Evolutionary conservation across 208 protist species (phyloP).

Genomic region (Leptomonas seymouri): DNA sequence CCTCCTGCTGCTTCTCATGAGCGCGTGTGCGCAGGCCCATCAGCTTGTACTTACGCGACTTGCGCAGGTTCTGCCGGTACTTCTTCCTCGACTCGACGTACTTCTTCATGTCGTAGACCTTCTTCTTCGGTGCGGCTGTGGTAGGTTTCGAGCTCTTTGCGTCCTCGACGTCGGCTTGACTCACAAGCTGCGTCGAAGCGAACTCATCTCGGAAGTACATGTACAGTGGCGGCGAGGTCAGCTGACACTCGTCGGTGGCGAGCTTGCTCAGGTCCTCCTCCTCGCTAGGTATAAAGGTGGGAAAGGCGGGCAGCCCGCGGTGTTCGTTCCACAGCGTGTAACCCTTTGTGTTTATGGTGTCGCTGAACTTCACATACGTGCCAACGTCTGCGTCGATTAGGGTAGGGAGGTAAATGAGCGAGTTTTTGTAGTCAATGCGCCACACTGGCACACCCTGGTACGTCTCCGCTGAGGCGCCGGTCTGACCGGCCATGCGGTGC

Average conservation of each 20-base stretch:
- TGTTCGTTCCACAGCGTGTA: conserved; percentile 93
- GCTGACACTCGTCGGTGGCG: conserved; percentile 91
- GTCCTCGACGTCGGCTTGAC: conserved; percentile 90
- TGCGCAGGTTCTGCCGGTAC: conserved; percentile 85
- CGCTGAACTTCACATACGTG: conserved; percentile 91
- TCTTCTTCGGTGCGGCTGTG: conserved; percentile 75
- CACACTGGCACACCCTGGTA: conserved; percentile 90
- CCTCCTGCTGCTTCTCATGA: conserved; percentile 91
- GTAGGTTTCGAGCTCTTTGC: conserved; percentile 88
- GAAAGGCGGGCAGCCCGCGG: conserved; percentile 87
- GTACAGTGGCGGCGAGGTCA: conserved; percentile 87
- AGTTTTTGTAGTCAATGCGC: conserved; percentile 95
- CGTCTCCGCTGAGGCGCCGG: conserved; percentile 86
- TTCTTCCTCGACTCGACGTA: conserved; percentile 87
- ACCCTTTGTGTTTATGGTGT: conserved; percentile 93
- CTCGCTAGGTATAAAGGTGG: conserved; percentile 85
- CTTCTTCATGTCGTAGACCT: conserved; percentile 94
- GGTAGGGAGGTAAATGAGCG: conserved; percentile 90
- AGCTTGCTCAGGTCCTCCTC: conserved; percentile 88
- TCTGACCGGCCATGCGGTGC: conserved; percentile 92
- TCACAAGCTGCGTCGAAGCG: conserved; percentile 76
- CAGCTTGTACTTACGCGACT: conserved; percentile 87
- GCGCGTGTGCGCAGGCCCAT: conserved; percentile 84
- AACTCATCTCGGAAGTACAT: conserved; percentile 93
- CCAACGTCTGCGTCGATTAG: conserved; percentile 89